These are phyloP conservation scores for Nidula microcarpa DNA, from an alignment of 768 basidiomycete species.

Conservation along the genomic window DNA sequence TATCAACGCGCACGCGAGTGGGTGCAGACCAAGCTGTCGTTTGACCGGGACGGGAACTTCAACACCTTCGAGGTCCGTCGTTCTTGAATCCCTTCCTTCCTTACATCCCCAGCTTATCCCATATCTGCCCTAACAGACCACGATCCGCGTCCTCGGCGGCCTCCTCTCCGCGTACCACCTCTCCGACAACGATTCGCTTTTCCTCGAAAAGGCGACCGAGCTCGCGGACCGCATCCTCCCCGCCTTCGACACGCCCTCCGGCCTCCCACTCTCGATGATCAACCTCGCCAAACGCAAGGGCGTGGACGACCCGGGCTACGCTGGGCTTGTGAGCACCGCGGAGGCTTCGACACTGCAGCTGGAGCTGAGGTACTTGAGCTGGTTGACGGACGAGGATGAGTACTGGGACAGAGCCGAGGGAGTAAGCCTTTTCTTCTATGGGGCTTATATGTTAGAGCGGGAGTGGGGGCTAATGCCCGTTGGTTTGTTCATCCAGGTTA, in stretches of 20 bases:
- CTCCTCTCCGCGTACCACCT: conserved; percentile 85
- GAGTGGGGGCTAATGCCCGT: not conserved
- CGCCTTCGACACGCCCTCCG: conserved; percentile 77
- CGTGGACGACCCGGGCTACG: conserved; percentile 54
- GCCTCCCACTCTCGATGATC: conserved; percentile 73
- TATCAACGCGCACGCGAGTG: conserved; percentile 78
- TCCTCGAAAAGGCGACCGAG: conserved; percentile 74
- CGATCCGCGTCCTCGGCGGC: conserved; percentile 90
- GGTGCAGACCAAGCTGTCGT: conserved; percentile 65
- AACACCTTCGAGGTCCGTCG: conserved; percentile 84
- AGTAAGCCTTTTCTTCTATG: conserved; percentile 29
- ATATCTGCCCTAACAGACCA: conserved; percentile 54
- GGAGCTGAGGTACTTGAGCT: conserved; percentile 82
- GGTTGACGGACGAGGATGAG: conserved; percentile 68
- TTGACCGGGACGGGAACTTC: conserved; percentile 77
- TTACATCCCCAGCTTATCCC: not conserved
- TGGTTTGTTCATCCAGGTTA: conserved; percentile 31
- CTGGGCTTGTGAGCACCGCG: conserved; percentile 72
- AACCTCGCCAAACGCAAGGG: conserved; percentile 67
- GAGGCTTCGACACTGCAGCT: conserved; percentile 88
- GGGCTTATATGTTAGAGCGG: too few species aligned
- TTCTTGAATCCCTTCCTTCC: not conserved
- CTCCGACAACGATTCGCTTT: conserved; percentile 66
- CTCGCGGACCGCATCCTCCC: conserved; percentile 82
- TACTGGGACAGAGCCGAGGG: conserved; percentile 86